Base-by-base conservation (phyloP, 225 moss, liverwort and hornwort species). In the Physcomitrellopsis africana region DNA sequence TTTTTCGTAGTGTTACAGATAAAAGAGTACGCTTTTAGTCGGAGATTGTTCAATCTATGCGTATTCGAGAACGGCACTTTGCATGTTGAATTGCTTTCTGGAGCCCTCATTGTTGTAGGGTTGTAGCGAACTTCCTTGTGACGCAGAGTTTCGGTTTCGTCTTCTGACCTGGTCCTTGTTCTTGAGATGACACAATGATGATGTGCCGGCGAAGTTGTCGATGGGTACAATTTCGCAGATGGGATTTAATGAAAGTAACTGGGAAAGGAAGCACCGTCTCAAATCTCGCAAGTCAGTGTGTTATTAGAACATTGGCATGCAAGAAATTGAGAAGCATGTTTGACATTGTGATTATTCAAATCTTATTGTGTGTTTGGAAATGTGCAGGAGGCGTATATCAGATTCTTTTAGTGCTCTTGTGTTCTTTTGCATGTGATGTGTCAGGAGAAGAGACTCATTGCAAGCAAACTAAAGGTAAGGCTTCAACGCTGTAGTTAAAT, bases 301-400 rank as follows among this genome's bases (percentile, higher is more conserved):
- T 41, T 2, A 5, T 10, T 0, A 44, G 52, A 45, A 46, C 29
- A 23, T 55, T 32, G 32, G 15, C 48, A 49, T 49, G 15, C 10
- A 49, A 15, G 48, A 49, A 11, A 49, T 59, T 58, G 3, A 11
- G 59, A 26, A 70, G 45, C 59, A 6, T 57, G 69, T 48, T 63
- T 75, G 27, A 37, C 51, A 52, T 76, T 18, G n/a, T 17, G 37
- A 68, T 18, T 24, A 9, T 27, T 22, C 9, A 22, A 11, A 27
- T 51, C 51, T 4, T 1, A 61, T 24, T 11, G 13, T 45, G 12
- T 11, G 69, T 18, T 49, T 60, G 46, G 51, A 16, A 8, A 7
- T 27, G 43, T 73, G 68, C 73, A 68, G 63, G 63, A 4, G 32
- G 32, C 32, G 27, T 11, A 22, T 63, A 32, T 15, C 53, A 43